Conservation (phyloP, 2,329 filamentous ascomycete species). For the Grosmannia huntii region DNA sequence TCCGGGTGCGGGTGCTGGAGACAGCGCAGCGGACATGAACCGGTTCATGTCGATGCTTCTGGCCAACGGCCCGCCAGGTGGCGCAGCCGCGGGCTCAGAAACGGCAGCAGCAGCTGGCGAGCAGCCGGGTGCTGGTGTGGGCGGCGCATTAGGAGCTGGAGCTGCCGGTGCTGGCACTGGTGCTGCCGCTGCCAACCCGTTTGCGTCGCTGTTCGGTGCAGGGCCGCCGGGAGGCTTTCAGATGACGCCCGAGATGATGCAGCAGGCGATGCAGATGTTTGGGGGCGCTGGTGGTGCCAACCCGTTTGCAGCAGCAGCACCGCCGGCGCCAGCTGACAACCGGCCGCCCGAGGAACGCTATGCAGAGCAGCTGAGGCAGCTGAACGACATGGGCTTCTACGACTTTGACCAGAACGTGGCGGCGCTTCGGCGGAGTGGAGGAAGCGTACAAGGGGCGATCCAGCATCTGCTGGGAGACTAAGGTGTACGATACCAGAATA, state of each 20-base stretch:
- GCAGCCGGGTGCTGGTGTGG: not conserved
- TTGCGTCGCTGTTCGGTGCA: constrained; percentile 46
- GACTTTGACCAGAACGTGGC: constrained; percentile 91
- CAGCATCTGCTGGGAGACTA: constrained; percentile 50
- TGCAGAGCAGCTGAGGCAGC: constrained; percentile 73
- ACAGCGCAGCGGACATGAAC: not conserved
- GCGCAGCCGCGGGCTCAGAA: not conserved
- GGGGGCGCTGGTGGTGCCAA: constrained; percentile 20
- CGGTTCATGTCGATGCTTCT: not conserved
- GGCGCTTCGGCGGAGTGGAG: constrained; percentile 75
- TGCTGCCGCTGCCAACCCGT: constrained; percentile 44
- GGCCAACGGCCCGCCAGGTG: constrained; percentile 12
- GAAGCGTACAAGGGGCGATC: constrained; percentile 85
- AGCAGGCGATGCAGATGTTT: constrained; percentile 40
- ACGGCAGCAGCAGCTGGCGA: not conserved
- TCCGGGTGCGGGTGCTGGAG: not conserved
- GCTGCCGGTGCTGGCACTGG: not conserved
- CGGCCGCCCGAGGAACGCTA: constrained; percentile 90
- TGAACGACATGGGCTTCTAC: constrained; percentile 98
- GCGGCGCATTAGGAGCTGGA: not conserved
- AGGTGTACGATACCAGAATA: not conserved
- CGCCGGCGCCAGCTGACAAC: constrained; percentile 53
- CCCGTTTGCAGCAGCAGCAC: not conserved
- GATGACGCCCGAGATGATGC: constrained; percentile 42
- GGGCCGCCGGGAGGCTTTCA: constrained; percentile 20